Conservation (phyloP, 257 asterid genomes). For the Cruciata laevipes region DNA sequence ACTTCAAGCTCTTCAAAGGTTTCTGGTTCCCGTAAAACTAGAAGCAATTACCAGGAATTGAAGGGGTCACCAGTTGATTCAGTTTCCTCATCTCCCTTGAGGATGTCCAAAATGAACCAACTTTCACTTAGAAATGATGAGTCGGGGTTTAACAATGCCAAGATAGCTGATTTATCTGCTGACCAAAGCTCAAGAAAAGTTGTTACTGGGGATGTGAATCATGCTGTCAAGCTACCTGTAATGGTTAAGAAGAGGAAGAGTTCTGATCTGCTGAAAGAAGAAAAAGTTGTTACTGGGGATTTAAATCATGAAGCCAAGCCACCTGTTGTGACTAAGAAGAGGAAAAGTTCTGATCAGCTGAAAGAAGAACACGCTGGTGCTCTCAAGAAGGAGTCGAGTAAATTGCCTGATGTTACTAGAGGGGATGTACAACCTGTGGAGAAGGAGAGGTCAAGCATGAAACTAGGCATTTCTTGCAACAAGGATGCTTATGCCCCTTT, state of each 20-base stretch:
- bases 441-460: conserved; percentile 20
- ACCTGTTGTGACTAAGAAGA: conserved; percentile 11
- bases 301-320: conserved; percentile 12
- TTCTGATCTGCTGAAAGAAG: conserved; percentile 16
- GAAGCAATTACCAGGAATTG: conserved; percentile 37
- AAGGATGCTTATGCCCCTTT: conserved; percentile 15
- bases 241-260: conserved; percentile 30
- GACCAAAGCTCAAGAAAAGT: conserved; percentile 30
- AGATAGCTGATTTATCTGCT: conserved; percentile 21
- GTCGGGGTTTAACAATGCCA: conserved; percentile 30
- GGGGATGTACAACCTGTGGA: conserved; percentile 31
- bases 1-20: conserved; percentile 93
- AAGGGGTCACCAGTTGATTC: conserved; percentile 85
- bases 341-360: conserved; percentile 20
- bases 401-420: conserved; percentile 26
- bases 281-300: conserved; percentile 15
- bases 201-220: conserved; percentile 29
- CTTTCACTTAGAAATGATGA: conserved; percentile 31
- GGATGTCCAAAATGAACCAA: conserved; percentile 33
- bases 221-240: conserved; percentile 22
- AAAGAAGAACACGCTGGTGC: conserved; percentile 9
- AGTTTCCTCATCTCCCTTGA: conserved; percentile 86
- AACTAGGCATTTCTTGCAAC: conserved; percentile 23
- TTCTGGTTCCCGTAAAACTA: conserved; percentile 62
- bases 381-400: conserved; percentile 33